phyloP scores from a whole-genome alignment of 2,329 filamentous ascomycete species.

The Parascedosporium putredinis region DNA sequence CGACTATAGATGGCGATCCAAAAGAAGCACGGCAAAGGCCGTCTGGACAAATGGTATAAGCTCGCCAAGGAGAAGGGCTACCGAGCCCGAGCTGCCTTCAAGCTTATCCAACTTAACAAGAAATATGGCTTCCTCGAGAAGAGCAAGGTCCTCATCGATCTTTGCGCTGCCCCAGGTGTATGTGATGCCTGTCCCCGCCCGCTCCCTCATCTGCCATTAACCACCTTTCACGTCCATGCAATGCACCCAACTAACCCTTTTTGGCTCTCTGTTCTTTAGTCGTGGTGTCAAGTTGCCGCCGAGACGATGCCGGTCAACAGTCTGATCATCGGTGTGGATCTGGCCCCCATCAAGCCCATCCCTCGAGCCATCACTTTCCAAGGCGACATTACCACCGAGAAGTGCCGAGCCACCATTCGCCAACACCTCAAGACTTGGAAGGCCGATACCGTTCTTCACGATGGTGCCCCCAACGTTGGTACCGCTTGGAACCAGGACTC shows the following conservation, averaged over 20 bases:
- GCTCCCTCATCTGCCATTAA: slow-evolving; percentile 12
- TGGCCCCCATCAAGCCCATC: slow-evolving; percentile 91
- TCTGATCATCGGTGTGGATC: slow-evolving; percentile 88
- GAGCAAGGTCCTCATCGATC: slow-evolving; percentile 91
- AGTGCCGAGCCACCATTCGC: slow-evolving; percentile 82
- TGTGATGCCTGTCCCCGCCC: too few species aligned
- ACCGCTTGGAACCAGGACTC: slow-evolving; percentile 97
- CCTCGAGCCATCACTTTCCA: slow-evolving; percentile 92
- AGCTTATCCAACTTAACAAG: slow-evolving; percentile 96
- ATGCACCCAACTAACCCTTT: background rate
- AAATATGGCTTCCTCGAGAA: slow-evolving; percentile 98
- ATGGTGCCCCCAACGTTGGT: slow-evolving; percentile 96
- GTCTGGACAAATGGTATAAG: slow-evolving; percentile 98
- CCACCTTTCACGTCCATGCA: background rate
- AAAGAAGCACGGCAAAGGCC: slow-evolving; percentile 98
- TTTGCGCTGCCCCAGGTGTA: slow-evolving; percentile 91
- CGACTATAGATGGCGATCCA: slow-evolving; percentile 83
- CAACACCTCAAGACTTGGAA: slow-evolving; percentile 93
- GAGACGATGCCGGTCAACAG: slow-evolving; percentile 87
- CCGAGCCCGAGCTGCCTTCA: slow-evolving; percentile 90
- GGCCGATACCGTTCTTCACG: slow-evolving; percentile 88
- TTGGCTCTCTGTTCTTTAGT: slow-evolving; percentile 37
- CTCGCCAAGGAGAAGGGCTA: slow-evolving; percentile 98
- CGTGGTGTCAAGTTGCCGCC: slow-evolving; percentile 92
- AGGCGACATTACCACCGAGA: slow-evolving; percentile 95